Evolutionary conservation across 257 asterid species (phyloP).

Genomic region (Solanum appendiculatum): DNA sequence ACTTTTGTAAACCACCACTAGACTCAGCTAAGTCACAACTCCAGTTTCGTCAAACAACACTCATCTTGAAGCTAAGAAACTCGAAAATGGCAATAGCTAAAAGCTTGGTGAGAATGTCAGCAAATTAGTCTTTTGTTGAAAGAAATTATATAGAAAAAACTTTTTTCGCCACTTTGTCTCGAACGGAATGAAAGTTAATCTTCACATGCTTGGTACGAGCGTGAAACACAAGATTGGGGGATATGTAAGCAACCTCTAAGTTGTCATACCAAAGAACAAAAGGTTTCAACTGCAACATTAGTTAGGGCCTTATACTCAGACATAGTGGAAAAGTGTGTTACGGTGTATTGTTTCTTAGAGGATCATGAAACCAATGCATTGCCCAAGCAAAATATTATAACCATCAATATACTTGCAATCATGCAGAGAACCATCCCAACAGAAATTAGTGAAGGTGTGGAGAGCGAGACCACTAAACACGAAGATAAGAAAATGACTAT

Average conservation of each 20-base stretch:
- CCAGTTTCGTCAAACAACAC: neutral
- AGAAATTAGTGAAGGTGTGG: neutral
- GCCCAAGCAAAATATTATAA: no score
- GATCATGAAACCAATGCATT: no score
- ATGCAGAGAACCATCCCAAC: neutral
- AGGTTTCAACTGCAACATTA: no score
- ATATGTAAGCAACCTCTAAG: no score
- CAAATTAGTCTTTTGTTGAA: neutral
- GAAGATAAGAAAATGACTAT: neutral
- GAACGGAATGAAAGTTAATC: neutral
- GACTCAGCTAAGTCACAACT: no score
- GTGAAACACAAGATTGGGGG: no score
- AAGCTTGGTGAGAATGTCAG: neutral
- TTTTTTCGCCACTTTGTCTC: neutral
- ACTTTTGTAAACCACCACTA: no score
- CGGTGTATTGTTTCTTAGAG: no score
- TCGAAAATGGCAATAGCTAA: neutral
- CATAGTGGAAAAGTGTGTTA: no score
- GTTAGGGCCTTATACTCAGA: no score
- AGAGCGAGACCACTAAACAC: neutral
- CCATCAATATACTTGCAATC: neutral
- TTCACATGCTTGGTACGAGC: neutral
- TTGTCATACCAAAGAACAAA: no score
- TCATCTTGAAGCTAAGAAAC: neutral
- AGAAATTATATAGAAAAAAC: neutral